These are phyloP conservation scores for Cyberlindnera nakhonratchasimensis DNA, from an alignment of 805 yeast species.

Conservation along the genomic window DNA sequence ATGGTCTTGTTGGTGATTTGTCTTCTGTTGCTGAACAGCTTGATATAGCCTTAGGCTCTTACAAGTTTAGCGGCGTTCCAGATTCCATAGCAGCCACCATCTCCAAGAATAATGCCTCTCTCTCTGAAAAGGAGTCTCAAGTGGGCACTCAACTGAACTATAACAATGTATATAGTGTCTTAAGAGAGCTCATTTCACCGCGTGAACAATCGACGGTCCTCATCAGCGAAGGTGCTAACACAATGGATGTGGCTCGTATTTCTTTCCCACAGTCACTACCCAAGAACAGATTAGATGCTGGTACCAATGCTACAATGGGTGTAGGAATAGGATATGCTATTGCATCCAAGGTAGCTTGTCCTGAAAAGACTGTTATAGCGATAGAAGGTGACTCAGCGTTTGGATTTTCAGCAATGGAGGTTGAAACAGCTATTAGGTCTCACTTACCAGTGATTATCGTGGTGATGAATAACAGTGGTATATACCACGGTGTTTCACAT, in stretches of 20 bases:
- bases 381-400: constrained; percentile 78
- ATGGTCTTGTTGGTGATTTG: constrained; percentile 57
- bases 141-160: constrained; percentile 37
- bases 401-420: constrained; percentile 69
- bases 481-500: constrained; percentile 59
- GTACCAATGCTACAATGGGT: constrained; percentile 79
- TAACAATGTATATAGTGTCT: constrained; percentile 48
- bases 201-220: constrained; percentile 36
- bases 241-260: constrained; percentile 68
- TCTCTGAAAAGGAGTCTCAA: constrained; percentile 33
- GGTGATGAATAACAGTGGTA: constrained; percentile 73
- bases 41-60: constrained; percentile 22
- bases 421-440: constrained; percentile 64
- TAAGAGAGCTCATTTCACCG: constrained; percentile 38
- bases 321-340: constrained; percentile 69
- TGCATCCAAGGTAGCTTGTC: constrained; percentile 50
- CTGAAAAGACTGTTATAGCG: constrained; percentile 46
- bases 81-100: constrained; percentile 29
- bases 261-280: constrained; percentile 54
- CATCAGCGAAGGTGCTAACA: constrained; percentile 72
- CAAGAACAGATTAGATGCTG: constrained; percentile 60
- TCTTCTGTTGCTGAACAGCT: constrained; percentile 39
- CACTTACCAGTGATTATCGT: constrained; percentile 51
- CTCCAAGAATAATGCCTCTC: constrained; percentile 29
- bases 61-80: constrained; percentile 34